Percentiles rank a stretch among this genome's conserved stretches.
Evolutionary conservation across 164 flowering plant species (phyloP).

Genomic region (Tinospora cordifolia): DNA sequence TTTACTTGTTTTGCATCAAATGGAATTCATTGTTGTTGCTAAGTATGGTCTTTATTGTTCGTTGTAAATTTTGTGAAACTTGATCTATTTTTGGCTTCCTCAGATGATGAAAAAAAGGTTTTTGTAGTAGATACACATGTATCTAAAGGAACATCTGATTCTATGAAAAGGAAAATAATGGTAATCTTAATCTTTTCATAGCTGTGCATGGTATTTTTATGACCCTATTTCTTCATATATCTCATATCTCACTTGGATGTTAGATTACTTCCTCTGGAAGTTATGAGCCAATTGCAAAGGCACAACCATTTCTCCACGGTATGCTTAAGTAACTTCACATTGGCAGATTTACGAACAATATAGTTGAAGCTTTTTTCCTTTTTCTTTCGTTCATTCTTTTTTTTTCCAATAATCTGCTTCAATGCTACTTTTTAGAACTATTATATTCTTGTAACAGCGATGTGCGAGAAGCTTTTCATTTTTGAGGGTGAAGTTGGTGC

Average conservation of each 20-base stretch:
- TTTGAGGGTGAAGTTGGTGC: slow-evolving; percentile 70
- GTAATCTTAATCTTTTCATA: slow-evolving; percentile 24
- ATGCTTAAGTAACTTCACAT: neutral
- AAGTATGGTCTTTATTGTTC: neutral
- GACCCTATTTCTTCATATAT: neutral
- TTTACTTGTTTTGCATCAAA: no score
- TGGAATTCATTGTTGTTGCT: no score
- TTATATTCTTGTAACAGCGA: slow-evolving; percentile 46
- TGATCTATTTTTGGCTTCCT: slow-evolving; percentile 11
- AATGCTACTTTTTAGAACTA: neutral
- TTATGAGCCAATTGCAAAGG: slow-evolving; percentile 56
- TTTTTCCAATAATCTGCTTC: no score
- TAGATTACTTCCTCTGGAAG: slow-evolving; percentile 74
- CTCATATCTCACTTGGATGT: slow-evolving; percentile 1
- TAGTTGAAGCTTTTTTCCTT: neutral
- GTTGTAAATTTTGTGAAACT: neutral
- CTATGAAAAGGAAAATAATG: slow-evolving; percentile 51
- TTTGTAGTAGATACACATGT: slow-evolving; percentile 59
- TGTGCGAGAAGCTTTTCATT: slow-evolving; percentile 55
- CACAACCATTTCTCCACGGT: slow-evolving; percentile 73
- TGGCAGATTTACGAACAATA: neutral
- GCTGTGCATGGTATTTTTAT: neutral
- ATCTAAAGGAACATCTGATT: slow-evolving; percentile 45
- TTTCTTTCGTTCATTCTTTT: no score
- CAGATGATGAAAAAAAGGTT: slow-evolving; percentile 33